A percentile compares a stretch with the other conserved stretches of the same genome.
These are phyloP conservation scores for Plasmodium gallinaceum DNA, from an alignment of 169 alveolate genomes.

Conservation along the genomic window DNA sequence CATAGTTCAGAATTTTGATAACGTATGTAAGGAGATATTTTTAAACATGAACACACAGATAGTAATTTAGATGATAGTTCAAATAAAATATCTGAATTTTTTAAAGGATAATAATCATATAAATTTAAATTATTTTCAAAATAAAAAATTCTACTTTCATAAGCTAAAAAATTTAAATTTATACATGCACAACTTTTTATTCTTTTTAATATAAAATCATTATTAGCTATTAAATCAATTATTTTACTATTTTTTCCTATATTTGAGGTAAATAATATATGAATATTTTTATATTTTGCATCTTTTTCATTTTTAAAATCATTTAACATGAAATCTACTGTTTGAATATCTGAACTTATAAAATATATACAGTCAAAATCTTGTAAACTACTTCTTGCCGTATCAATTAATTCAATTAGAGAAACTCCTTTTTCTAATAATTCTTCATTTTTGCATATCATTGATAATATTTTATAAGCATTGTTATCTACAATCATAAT, in stretches of 20 bases:
- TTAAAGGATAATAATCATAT: slow-evolving; percentile 59
- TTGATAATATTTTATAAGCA: slow-evolving; percentile 84
- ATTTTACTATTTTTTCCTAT: slow-evolving; percentile 60
- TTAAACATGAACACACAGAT: slow-evolving; percentile 49
- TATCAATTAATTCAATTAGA: slow-evolving; percentile 83
- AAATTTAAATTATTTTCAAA: slow-evolving; percentile 72
- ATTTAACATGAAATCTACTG: slow-evolving; percentile 62
- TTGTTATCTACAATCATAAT: slow-evolving; percentile 85
- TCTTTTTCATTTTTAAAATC: slow-evolving; percentile 78
- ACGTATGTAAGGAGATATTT: slow-evolving; percentile 20
- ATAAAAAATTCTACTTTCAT: slow-evolving; percentile 84
- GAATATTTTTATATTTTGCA: slow-evolving; percentile 78
- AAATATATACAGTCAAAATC: slow-evolving; percentile 84
- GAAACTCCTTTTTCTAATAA: slow-evolving; percentile 89
- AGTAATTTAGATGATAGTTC: slow-evolving; percentile 20
- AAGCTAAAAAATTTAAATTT: slow-evolving; percentile 85
- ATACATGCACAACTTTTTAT: slow-evolving; percentile 83
- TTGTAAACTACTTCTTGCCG: slow-evolving; percentile 83
- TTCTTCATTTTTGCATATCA: slow-evolving; percentile 87
- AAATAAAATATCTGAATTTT: slow-evolving; percentile 21
- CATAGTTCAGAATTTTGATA: slow-evolving; percentile 50
- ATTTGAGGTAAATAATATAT: slow-evolving; percentile 82
- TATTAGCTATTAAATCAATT: slow-evolving; percentile 78
- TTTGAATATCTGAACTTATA: slow-evolving; percentile 72
- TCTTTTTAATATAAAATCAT: slow-evolving; percentile 65